Evolutionary conservation across 768 basidiomycete species (phyloP).

Genomic region (Boletus rubescentipes): DNA sequence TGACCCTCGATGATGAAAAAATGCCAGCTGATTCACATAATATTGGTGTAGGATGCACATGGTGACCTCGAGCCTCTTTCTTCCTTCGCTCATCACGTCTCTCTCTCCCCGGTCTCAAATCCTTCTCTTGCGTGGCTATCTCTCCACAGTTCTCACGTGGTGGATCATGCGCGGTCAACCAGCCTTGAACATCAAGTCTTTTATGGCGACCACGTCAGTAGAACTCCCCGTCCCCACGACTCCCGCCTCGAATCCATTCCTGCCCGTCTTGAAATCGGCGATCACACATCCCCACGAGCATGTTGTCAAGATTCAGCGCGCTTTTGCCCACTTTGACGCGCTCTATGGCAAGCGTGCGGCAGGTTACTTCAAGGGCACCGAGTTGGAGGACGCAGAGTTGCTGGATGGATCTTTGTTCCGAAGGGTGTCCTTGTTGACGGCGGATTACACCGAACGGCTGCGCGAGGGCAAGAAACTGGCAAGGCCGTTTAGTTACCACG

Average conservation of each 20-base stretch:
- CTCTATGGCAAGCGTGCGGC: conserved; percentile 27
- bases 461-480: not conserved
- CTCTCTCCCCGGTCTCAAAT: conserved; percentile 15
- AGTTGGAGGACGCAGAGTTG: conserved; percentile 30
- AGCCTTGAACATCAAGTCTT: conserved; percentile 26
- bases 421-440: not conserved
- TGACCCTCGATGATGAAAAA: not conserved
- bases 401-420: conserved; percentile 32
- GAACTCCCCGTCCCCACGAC: conserved; percentile 10
- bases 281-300: conserved; percentile 37
- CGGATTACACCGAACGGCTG: not conserved
- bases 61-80: conserved; percentile 30
- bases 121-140: conserved; percentile 29
- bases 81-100: conserved; percentile 21
- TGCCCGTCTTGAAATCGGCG: conserved; percentile 37
- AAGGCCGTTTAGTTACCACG: too few relatives aligned
- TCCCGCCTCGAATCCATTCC: conserved; percentile 36
- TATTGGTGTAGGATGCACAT: conserved; percentile 23
- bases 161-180: conserved; percentile 34
- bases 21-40: not conserved
- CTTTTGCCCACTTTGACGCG: conserved; percentile 32
- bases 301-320: conserved; percentile 30
- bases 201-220: conserved; percentile 27
- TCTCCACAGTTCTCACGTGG: conserved; percentile 24
- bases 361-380: conserved; percentile 28